Percentiles rank a stretch among this genome's conserved stretches.
phyloP scores from a whole-genome alignment of 2,329 filamentous ascomycete species.

The Colletotrichum filicis region DNA sequence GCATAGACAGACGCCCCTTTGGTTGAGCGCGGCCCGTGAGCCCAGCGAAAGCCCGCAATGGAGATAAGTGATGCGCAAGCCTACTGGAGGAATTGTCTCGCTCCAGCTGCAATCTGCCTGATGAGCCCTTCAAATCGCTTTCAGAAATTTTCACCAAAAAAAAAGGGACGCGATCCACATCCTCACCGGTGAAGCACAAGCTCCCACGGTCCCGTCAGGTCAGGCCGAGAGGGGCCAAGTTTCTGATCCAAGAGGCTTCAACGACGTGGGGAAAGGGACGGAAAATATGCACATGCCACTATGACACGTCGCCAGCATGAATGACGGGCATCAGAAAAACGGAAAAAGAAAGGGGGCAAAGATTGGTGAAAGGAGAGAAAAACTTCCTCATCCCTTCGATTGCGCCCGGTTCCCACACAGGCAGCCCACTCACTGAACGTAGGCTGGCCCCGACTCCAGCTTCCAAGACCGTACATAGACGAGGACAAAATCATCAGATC shows the following conservation, averaged over 20 bases:
- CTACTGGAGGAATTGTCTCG: not conserved
- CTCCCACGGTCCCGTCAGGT: not conserved
- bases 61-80: not conserved
- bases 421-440: not conserved
- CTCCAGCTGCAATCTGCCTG: conserved; percentile 1
- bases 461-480: not conserved
- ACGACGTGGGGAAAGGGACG: not conserved
- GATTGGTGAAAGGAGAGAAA: not conserved
- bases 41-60: not conserved
- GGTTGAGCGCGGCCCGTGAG: not conserved
- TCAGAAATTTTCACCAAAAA: not conserved
- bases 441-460: not conserved
- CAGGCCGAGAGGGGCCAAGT: not conserved
- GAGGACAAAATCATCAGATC: conserved; percentile 1
- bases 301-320: conserved; percentile 20
- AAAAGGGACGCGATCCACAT: conserved; percentile 12
- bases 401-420: not conserved
- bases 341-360: not conserved
- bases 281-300: not conserved
- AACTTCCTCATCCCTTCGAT: not conserved
- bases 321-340: conserved; percentile 22
- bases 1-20: too few species aligned
- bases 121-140: not conserved
- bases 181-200: conserved; percentile 17
- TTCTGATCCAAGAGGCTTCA: not conserved